Evolutionary conservation across 495 filamentous ascomycete species (phyloP).

Genomic region (Hapsidospora chrysogenum): DNA sequence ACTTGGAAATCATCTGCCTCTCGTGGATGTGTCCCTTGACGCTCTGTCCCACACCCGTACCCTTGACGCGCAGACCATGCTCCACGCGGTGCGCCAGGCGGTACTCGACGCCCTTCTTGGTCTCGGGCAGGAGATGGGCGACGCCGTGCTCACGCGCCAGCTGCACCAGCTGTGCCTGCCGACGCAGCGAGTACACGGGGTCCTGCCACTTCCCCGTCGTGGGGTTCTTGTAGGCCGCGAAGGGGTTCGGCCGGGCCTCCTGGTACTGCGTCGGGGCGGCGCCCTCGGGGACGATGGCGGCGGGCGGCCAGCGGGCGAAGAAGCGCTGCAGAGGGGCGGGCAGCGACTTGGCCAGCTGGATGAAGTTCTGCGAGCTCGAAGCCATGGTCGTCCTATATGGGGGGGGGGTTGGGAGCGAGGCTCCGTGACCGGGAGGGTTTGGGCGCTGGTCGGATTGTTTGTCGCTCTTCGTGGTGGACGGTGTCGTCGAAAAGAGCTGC

Average conservation of each 20-base stretch:
- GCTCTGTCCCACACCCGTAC: constrained; percentile 78
- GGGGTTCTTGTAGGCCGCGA: constrained; percentile 53
- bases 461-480: no score
- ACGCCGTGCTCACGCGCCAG: constrained; percentile 65
- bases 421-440: no score
- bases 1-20: constrained; percentile 62
- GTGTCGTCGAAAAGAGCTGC: no score
- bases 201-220: constrained; percentile 61
- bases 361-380: constrained; percentile 15
- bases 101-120: constrained; percentile 56
- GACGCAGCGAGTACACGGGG: constrained; percentile 63
- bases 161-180: constrained; percentile 86
- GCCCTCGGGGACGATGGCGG: constrained; percentile 26
- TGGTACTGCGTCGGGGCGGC: constrained; percentile 28
- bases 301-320: constrained; percentile 75
- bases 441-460: no score
- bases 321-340: constrained; percentile 68
- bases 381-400: no score
- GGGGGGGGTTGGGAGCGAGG: no score
- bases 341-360: constrained; percentile 46
- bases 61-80: constrained; percentile 64
- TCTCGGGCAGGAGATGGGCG: constrained; percentile 65
- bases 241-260: constrained; percentile 46
- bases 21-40: constrained; percentile 94
- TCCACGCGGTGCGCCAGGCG: constrained; percentile 48